Base-by-base conservation (phyloP, 805 yeast genomes). In the Candida sphagnicola region DNA sequence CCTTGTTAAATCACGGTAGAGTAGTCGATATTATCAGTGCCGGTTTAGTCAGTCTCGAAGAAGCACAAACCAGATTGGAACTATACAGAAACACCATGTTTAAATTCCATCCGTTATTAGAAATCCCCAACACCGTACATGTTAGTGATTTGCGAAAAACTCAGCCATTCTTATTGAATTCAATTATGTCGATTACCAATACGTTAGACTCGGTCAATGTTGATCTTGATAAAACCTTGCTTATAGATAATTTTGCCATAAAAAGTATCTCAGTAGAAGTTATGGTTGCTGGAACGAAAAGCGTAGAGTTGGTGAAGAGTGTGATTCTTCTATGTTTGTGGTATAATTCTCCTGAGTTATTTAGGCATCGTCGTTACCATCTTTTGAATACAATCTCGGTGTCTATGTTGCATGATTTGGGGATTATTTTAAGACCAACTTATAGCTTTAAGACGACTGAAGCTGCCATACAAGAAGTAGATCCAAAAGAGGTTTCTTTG, bases 341-440 rank as follows among this genome's bases (percentile, higher is more conserved):
- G 95, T 88, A 87, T 54, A 85, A 84, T 47, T 76, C 86, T 3
- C 85, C 95, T 0, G 96, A 87, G 57, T 66, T 85, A 48, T 85
- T 85, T 47, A 85, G 80, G 46, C 85, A 84, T 49, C 77, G 95
- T 41, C 75, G 95, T 34, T 80, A 82, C 46, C 93, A 85, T 54
- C 65, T 87, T 37, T 71, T 86, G 45, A 77, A 78, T 39, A 66
- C 77, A 11, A 64, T 86, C 16, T 78, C 89, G 37, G 77, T 82
- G 11, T 69, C 83, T 3, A 67, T 89, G 59, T 72, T 85, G 2
- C 82, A 78, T 49, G 96, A 89, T 56, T 61, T 89, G 38, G 95
- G 95, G 0, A 70, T 88, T 4, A 77, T 78, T 17, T 77, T 82
- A 18, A 53, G 76, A 32, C 70, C 77, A 13, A 31, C 50, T 3